Conservation (phyloP, 2,329 filamentous ascomycete species). For the Thielaviopsis ethacetica region DNA sequence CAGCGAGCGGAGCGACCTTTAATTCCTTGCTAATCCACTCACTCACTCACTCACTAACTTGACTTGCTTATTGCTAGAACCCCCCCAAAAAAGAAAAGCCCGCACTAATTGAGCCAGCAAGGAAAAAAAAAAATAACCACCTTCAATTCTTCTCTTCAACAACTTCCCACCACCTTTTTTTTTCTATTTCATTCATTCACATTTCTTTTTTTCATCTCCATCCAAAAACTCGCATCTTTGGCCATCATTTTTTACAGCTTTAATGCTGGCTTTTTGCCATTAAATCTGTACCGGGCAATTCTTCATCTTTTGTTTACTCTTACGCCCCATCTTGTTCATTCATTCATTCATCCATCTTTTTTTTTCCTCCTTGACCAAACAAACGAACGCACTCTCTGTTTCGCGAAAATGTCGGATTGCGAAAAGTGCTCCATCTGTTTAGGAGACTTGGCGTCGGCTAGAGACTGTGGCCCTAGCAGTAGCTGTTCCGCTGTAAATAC, state of each 20-base stretch:
- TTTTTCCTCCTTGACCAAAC: too few relatives aligned
- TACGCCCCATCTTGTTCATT: background rate
- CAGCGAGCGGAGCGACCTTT: too few relatives aligned
- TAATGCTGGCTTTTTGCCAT: constrained; percentile 13
- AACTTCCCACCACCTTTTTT: too few relatives aligned
- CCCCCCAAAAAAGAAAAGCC: too few relatives aligned
- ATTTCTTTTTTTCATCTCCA: constrained; percentile 14
- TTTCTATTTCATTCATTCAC: constrained; percentile 12
- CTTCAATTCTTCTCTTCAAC: too few relatives aligned
- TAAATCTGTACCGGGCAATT: background rate
- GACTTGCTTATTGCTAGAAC: too few relatives aligned
- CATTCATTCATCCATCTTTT: too few relatives aligned
- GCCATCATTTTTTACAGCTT: constrained; percentile 8
- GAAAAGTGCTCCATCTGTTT: constrained; percentile 8
- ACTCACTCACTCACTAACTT: too few relatives aligned
- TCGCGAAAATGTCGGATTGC: background rate
- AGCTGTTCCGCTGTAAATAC: background rate
- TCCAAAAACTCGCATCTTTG: background rate
- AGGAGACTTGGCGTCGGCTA: background rate
- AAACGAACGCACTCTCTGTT: background rate
- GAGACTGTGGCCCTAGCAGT: background rate
- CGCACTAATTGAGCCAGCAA: too few relatives aligned
- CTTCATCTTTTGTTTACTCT: constrained; percentile 16
- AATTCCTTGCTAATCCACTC: too few relatives aligned
- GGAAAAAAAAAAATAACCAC: too few relatives aligned